Base-by-base conservation (phyloP, 225 moss, liverwort and hornwort genomes). In the Sphagnum contortum region DNA sequence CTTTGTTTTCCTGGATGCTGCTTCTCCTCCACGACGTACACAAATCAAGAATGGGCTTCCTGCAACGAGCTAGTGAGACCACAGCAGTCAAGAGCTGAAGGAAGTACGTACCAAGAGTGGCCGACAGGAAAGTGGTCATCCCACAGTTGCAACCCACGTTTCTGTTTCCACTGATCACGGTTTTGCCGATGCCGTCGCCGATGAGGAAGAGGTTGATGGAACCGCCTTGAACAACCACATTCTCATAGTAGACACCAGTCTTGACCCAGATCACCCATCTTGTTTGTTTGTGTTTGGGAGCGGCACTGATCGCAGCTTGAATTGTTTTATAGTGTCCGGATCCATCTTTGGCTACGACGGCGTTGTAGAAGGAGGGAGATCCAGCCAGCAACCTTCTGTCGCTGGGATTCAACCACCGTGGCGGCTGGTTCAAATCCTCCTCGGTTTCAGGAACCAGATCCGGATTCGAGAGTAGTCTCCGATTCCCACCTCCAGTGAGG, bases 211-310 rank as follows among this genome's bases (percentile, higher is more conserved):
- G 47, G 65, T 73, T 76, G 2, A 72, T 67, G 45, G 76, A 71
- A 54, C 79, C 68, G 9, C 67, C 69, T 2, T 80, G 79, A 10
- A 94, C 48, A 12, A 67, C 71, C 48, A 94, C 51, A 48, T 75
- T 69, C 70, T 89, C 94, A 46, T 69, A 47, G 70, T 94, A 94
- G 5, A 85, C 54, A 0, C 91, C 94, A 10, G 69, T 76, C 68
- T 89, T 91, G 8, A 91, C 85, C 57, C 79, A 85, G 14, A 94
- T 81, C 1, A 80, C 56, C 3, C 81, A 94, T 4, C 88, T 61
- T 6, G 51, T 75, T 5, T 60, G 48, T 0, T 72, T 60, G 9
- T 54, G 62, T 3, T 57, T 67, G 0, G 88, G 88, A 6, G 87
- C 84, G 0, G 14, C 64, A 12, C 81, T 70, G 5, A 94, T 73